These are phyloP conservation scores for Fraxinus cuspidata DNA, from an alignment of 257 asterid genomes.

Conservation along the genomic window DNA sequence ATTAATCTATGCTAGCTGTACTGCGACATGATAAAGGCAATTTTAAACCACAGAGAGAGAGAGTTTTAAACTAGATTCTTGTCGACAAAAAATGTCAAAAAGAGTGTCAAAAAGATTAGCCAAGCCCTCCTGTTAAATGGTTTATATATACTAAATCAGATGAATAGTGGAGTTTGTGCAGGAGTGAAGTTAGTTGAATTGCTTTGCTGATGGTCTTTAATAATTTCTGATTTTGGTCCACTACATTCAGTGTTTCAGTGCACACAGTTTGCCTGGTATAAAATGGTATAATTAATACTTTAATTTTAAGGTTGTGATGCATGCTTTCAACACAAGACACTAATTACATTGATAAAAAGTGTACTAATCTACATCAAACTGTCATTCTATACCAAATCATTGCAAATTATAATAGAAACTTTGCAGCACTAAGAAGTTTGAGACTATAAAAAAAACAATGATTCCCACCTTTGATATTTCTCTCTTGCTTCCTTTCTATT, in stretches of 20 bases:
- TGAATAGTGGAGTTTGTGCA: not conserved
- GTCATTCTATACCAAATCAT: conserved; percentile 32
- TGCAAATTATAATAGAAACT: conserved; percentile 20
- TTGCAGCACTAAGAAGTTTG: conserved; percentile 4
- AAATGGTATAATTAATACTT: not conserved
- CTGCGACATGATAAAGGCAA: too few relatives aligned
- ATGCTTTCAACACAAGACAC: conserved; percentile 16
- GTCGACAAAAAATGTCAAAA: too few relatives aligned
- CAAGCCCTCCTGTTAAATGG: too few relatives aligned
- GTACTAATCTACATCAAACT: conserved; percentile 8
- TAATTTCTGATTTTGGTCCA: not conserved
- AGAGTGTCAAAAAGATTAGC: too few relatives aligned
- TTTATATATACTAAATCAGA: not conserved
- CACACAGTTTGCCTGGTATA: not conserved
- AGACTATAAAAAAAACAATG: conserved; percentile 4
- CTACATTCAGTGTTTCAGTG: not conserved
- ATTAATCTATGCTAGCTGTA: not conserved
- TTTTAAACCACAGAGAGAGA: too few relatives aligned
- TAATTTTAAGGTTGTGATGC: not conserved
- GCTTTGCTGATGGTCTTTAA: not conserved
- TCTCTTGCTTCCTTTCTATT: not conserved
- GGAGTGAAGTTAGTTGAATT: not conserved
- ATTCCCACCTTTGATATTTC: not conserved
- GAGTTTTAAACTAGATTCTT: not conserved
- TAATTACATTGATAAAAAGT: not conserved